These are phyloP conservation scores for Suillus americanus DNA, from an alignment of 768 basidiomycete species.

Conservation along the genomic window DNA sequence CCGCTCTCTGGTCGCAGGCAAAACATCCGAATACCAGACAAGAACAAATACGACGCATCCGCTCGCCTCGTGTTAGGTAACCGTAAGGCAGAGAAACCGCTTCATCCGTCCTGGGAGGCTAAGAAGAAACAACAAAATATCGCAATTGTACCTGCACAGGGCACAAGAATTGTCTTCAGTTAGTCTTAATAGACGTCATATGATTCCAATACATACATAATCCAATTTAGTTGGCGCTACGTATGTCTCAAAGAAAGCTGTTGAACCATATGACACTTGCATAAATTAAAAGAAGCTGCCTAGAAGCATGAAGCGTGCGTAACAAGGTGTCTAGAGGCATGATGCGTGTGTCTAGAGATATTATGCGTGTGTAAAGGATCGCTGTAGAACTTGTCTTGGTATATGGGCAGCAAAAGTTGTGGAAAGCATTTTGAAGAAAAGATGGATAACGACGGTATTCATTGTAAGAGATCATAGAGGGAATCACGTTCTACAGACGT, in stretches of 20 bases:
- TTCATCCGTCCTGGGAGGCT: constrained; percentile 98
- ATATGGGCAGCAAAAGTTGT: background rate
- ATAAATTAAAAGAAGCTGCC: background rate
- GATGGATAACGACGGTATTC: too few relatives aligned
- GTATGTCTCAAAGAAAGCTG: background rate
- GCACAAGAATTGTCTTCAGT: constrained; percentile 80
- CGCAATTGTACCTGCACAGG: constrained; percentile 65
- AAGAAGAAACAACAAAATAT: constrained; percentile 74
- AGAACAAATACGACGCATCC: background rate
- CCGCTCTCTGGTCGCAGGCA: constrained; percentile 17
- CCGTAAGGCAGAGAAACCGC: constrained; percentile 28
- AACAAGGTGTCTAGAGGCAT: background rate
- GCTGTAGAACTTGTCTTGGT: background rate
- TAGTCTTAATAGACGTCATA: background rate
- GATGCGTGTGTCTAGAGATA: background rate
- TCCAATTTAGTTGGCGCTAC: background rate
- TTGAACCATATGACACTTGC: background rate
- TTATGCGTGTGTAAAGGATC: background rate
- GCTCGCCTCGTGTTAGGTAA: background rate
- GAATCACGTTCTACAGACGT: constrained; percentile 37
- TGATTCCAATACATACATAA: background rate
- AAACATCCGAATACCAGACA: background rate
- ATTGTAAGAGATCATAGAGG: background rate
- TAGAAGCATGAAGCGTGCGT: background rate
- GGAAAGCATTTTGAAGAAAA: background rate